Conservation (phyloP, 805 yeast species). For the Zygosaccharomyces rouxii region DNA sequence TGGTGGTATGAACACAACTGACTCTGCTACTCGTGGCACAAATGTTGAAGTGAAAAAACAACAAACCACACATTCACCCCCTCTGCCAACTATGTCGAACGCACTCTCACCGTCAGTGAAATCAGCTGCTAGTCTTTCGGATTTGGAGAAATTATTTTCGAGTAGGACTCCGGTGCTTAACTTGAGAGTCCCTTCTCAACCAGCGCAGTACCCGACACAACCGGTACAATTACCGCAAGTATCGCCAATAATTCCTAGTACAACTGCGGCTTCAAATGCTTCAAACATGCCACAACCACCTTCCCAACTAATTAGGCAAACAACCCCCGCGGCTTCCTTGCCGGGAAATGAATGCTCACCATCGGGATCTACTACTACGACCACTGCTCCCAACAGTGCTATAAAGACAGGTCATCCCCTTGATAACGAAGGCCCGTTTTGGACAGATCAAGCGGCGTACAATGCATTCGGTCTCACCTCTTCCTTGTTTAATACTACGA, state of each 20-base stretch:
- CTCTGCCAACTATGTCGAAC: neutral
- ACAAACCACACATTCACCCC: neutral
- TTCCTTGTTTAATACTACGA: conserved; percentile 30
- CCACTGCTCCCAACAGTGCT: neutral
- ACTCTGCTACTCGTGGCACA: neutral
- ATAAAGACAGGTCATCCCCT: neutral
- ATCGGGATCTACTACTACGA: neutral
- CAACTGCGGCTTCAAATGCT: neutral
- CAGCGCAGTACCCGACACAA: neutral
- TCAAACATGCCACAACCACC: neutral
- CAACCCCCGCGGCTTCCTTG: conserved; percentile 3
- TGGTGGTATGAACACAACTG: neutral
- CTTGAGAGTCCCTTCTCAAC: conserved; percentile 1
- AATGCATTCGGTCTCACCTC: conserved; percentile 18
- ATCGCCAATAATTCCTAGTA: neutral
- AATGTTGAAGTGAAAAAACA: neutral
- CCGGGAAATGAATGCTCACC: conserved; percentile 1
- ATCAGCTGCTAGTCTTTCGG: conserved; percentile 20
- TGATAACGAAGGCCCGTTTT: conserved; percentile 4
- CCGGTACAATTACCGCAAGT: conserved; percentile 1
- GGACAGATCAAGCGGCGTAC: conserved; percentile 21
- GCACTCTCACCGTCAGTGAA: conserved; percentile 7
- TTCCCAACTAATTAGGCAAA: neutral
- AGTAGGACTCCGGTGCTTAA: conserved; percentile 2
- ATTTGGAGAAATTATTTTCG: conserved; percentile 18